phyloP scores from a whole-genome alignment of 495 filamentous ascomycete genomes.

The Cercophora newfieldiana region DNA sequence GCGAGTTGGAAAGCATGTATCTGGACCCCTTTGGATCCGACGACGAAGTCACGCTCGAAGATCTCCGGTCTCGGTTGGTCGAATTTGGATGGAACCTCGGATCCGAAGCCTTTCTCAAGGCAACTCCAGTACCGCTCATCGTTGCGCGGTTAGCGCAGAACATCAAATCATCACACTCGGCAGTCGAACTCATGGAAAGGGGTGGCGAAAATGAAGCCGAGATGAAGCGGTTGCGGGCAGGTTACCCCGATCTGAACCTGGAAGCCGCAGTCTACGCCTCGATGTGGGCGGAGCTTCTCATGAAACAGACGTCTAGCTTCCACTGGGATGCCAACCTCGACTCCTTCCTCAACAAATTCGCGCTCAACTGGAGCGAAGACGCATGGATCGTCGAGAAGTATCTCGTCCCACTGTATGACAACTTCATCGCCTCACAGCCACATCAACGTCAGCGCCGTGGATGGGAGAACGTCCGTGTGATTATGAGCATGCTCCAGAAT shows the following conservation, averaged over 20 bases:
- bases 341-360: constrained; percentile 63
- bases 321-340: constrained; percentile 53
- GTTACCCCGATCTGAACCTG: constrained; percentile 52
- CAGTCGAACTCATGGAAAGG: constrained; percentile 28
- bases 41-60: constrained; percentile 59
- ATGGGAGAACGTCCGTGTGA: constrained; percentile 41
- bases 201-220: constrained; percentile 16
- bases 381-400: constrained; percentile 64
- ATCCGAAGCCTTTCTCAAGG: constrained; percentile 57
- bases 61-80: constrained; percentile 60
- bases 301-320: constrained; percentile 48
- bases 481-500: constrained; percentile 58
- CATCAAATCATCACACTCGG: constrained; percentile 58
- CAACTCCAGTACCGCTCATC: constrained; percentile 62
- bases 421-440: constrained; percentile 26
- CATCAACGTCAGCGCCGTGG: constrained; percentile 19
- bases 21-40: constrained; percentile 79
- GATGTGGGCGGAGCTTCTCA: constrained; percentile 71
- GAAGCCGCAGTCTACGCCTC: constrained; percentile 71
- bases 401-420: constrained; percentile 58
- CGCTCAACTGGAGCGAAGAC: constrained; percentile 70
- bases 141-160: constrained; percentile 77
- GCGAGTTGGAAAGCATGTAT: constrained; percentile 63
- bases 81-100: constrained; percentile 62
- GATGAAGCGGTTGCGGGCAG: constrained; percentile 39